Base-by-base conservation (phyloP, 1,284 basidiomycete species). In the Irpex sp. region DNA sequence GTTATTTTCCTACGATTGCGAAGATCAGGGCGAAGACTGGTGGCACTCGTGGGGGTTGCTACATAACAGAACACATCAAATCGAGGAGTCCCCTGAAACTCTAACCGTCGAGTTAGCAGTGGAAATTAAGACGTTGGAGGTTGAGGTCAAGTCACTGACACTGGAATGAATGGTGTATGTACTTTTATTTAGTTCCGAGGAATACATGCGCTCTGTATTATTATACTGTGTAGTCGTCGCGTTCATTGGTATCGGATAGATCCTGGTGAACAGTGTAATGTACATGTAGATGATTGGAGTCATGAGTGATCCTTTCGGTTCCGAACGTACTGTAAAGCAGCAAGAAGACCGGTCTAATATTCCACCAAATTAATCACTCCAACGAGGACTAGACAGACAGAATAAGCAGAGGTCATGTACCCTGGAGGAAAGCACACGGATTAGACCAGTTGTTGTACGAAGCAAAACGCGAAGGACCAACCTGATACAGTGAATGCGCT, bases 1-100 rank as follows among this genome's bases (percentile, higher is more conserved):
- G 54, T 66, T 76, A 26, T 77, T 74, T 54, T 72, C 68, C 21
- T 76, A 77, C 62, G 75, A 77, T 59, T 72, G 74, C 15, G 75
- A 77, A 65, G 76, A 77, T 60, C 73, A 73, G 57, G 75, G 75
- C 26, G 75, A 77, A 58, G 68, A 74, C 59, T 77, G 76, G 76
- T 77, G 76, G 76, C 70, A 75, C 5, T 60, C 73, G 38, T 77
- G 76, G 76, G 76, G 76, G 5, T 61, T 75, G 11, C 67, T 74
- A 48, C 67, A 72, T 52, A 74, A 76, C 67, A 70, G 73, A 19
- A 71, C 74, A 47, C 64, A 58, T 15, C 61, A 61, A 17, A 58
- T 61, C 58, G 54, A 66, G 36, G 62, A 55, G 54, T 62, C 61
- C 34, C 34, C 37, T 40, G 19, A 37, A 34, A 49, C 8, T 19